phyloP scores from a whole-genome alignment of 306 rosid species.

The Ziziphus jujuba region DNA sequence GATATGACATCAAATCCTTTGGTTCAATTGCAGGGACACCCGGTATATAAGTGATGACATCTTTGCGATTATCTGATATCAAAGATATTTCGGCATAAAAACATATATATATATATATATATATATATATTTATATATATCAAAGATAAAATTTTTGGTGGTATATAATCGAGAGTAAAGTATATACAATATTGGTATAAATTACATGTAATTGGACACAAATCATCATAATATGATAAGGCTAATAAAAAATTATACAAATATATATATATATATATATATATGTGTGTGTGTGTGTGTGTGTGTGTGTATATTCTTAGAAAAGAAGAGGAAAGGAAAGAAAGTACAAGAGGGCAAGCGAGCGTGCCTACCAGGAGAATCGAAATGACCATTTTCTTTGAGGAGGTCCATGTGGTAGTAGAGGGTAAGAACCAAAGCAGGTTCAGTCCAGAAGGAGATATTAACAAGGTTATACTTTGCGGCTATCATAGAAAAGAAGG shows the following conservation, averaged over 20 bases:
- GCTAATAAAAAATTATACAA: too few species aligned
- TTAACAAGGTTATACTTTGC: slow-evolving; percentile 25
- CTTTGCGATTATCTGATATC: slow-evolving; percentile 7
- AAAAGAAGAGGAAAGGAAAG: neutral
- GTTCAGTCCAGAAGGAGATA: slow-evolving; percentile 36
- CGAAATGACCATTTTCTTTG: slow-evolving; percentile 27
- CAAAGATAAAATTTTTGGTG: neutral
- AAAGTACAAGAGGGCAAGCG: too few species aligned
- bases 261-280: too few species aligned
- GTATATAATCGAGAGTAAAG: too few species aligned
- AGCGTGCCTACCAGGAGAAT: slow-evolving; percentile 15
- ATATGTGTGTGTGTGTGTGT: too few species aligned
- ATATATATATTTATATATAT: too few species aligned
- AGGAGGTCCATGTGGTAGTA: slow-evolving; percentile 34
- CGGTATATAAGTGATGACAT: slow-evolving; percentile 23
- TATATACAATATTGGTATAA: too few species aligned
- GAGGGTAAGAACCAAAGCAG: slow-evolving; percentile 25
- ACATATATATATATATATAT: too few species aligned
- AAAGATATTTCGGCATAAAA: neutral
- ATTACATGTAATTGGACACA: too few species aligned
- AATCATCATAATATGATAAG: too few species aligned
- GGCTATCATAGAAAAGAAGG: slow-evolving; percentile 28
- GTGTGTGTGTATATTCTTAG: too few species aligned
- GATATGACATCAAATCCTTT: slow-evolving; percentile 25
- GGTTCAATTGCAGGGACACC: slow-evolving; percentile 24